Evolutionary conservation across 73 alveolate genomes (phyloP), one percentile per base, ranked within the genome.

Genomic region (Paramecium bursaria): DNA sequence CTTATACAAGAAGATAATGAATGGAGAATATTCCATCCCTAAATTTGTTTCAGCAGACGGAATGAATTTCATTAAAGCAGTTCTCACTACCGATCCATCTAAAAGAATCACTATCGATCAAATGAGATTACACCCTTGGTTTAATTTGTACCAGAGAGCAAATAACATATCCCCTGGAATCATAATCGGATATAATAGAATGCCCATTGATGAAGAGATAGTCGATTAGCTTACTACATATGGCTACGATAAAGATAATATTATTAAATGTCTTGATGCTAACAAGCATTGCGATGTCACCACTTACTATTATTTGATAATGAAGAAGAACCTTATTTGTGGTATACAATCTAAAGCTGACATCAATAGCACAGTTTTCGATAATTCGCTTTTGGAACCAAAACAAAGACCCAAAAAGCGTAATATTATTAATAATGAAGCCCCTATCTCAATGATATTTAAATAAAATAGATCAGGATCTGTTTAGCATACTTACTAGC

Each of bases 101-200:
- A 86, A 94, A 73, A 87, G 99, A 86, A 86, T 74, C 86, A 91
- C 82, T 23, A 90, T 96, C 22, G 95, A 90, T n/a, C 92, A 94
- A 50, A 94, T 96, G 50, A 92, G 91, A 67, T 29, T 55, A 14
- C 99, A 96, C 74, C 90, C 92, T 35, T 96, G 99, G 98, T 91
- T 93, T 77, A 87, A 90, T 50, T 46, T 75, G 19, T 74, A 87
- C 48, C 86, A 92, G 50, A 51, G 49, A 23, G 17, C 50, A 19
- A 27, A 80, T 15, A 75, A 75, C 3, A 86, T 86, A 27, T 73
- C 85, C 1, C 88, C 92, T 48, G 98, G 98, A n/a, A 74, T 93
- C 0, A 91, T 93, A 14, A 90, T 93, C 2, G 98, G 98, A n/a
- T 91, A 91, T 74, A 87, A 91, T 55, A 87, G 85, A 50, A 95